Percentiles rank a stretch among this genome's conserved stretches.
Conservation (phyloP, 2,329 filamentous ascomycete species). For the Cercospora janseana region DNA sequence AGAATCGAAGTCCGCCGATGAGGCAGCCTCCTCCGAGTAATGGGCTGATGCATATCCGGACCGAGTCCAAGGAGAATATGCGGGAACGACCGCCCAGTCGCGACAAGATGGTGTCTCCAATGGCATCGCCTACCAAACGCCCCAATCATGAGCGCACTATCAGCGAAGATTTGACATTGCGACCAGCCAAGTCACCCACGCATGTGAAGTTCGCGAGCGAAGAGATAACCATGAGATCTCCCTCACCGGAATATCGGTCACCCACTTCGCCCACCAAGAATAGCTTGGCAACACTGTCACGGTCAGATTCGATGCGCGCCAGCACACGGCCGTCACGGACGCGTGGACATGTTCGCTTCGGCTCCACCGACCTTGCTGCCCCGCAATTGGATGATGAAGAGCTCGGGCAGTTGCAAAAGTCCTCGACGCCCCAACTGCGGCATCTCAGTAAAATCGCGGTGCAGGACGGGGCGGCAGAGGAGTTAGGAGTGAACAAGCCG, state of each 20-base stretch:
- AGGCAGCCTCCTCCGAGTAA: conserved; percentile 13
- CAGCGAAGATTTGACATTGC: conserved; percentile 28
- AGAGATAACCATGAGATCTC: conserved; percentile 3
- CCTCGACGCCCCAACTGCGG: conserved; percentile 87
- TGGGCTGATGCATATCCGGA: conserved; percentile 21
- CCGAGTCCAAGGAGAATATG: conserved; percentile 34
- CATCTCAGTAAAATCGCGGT: conserved; percentile 73
- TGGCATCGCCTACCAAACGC: conserved; percentile 25
- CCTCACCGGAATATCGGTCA: conserved; percentile 19
- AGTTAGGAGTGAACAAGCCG: conserved; percentile 74
- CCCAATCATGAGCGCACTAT: conserved; percentile 29
- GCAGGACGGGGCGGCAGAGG: conserved; percentile 69
- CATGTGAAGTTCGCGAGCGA: conserved; percentile 11
- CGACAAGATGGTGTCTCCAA: conserved; percentile 17
- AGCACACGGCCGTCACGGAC: conserved; percentile 34
- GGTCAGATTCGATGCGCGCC: conserved; percentile 40
- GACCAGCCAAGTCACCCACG: conserved; percentile 21
- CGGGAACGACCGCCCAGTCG: conserved; percentile 25
- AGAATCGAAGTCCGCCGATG: conserved; percentile 30
- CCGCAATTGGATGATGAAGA: conserved; percentile 51
- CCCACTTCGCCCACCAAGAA: conserved; percentile 32
- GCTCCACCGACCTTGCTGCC: conserved; percentile 28
- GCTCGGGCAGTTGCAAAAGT: conserved; percentile 77
- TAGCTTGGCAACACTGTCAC: conserved; percentile 37
- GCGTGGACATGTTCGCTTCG: conserved; percentile 36